Percentiles rank a stretch among this genome's conserved stretches.
phyloP scores from a whole-genome alignment of 805 yeast genomes.

The Blastobotrys terrestris region DNA sequence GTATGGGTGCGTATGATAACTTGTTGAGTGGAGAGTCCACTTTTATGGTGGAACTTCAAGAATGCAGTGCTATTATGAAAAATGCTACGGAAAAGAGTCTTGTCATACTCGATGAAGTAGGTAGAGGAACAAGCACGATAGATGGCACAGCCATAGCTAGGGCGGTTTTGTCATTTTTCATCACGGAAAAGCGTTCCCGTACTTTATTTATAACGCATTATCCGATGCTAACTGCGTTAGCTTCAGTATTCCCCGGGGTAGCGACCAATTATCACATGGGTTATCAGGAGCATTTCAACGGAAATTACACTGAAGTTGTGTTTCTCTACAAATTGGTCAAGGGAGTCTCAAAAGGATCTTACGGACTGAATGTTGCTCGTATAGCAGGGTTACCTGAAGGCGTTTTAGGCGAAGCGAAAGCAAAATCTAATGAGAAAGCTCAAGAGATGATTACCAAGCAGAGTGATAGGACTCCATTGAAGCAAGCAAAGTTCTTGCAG shows the following conservation, averaged over 20 bases:
- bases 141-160: slow-evolving; percentile 84
- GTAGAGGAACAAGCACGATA: slow-evolving; percentile 64
- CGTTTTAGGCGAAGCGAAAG: slow-evolving; percentile 22
- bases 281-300: slow-evolving; percentile 35
- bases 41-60: slow-evolving; percentile 70
- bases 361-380: slow-evolving; percentile 81
- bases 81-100: slow-evolving; percentile 49
- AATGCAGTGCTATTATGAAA: slow-evolving; percentile 52
- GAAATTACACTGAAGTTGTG: slow-evolving; percentile 37
- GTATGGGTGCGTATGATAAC: slow-evolving; percentile 60
- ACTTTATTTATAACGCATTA: slow-evolving; percentile 82
- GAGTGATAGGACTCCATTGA: background rate
- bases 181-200: slow-evolving; percentile 41
- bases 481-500: background rate
- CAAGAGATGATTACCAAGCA: background rate
- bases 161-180: slow-evolving; percentile 57
- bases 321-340: slow-evolving; percentile 46
- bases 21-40: slow-evolving; percentile 72
- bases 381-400: slow-evolving; percentile 49
- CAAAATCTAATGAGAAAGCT: slow-evolving; percentile 23
- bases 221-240: slow-evolving; percentile 55
- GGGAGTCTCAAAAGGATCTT: slow-evolving; percentile 57
- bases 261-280: slow-evolving; percentile 72
- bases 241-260: slow-evolving; percentile 32
- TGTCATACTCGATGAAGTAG: slow-evolving; percentile 68